Conservation (phyloP, 768 basidiomycete genomes). For the Lactarius akahatsu region DNA sequence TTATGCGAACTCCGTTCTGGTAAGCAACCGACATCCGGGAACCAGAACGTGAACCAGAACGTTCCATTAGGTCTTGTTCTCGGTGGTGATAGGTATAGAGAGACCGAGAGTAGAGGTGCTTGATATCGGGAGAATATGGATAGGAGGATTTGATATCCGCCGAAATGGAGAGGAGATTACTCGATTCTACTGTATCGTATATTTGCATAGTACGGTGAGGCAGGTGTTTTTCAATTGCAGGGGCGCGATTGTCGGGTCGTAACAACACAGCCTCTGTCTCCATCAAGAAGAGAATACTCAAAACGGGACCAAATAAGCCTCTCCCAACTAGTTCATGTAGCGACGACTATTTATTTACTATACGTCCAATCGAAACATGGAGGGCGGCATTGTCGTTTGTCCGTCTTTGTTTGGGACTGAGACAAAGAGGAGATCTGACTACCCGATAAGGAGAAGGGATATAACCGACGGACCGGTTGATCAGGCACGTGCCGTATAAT, state of each 20-base stretch:
- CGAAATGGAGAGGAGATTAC: background rate
- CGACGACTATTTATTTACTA: background rate
- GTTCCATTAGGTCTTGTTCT: background rate
- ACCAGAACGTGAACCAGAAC: constrained; percentile 3
- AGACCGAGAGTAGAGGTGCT: background rate
- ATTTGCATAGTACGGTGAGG: background rate
- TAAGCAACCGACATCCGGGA: constrained; percentile 7
- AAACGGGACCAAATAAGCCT: background rate
- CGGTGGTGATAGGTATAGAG: background rate
- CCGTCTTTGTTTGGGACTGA: background rate
- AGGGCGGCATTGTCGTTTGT: background rate
- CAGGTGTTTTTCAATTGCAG: background rate
- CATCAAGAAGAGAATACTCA: background rate
- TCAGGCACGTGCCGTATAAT: constrained; percentile 10
- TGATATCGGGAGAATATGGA: background rate
- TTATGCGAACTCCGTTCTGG: constrained; percentile 3
- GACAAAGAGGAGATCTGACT: constrained; percentile 18
- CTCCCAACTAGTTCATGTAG: background rate
- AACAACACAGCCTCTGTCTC: constrained; percentile 7
- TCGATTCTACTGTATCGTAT: background rate
- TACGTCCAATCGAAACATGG: background rate
- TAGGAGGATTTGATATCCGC: background rate
- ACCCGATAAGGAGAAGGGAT: constrained; percentile 16
- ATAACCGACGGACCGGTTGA: constrained; percentile 27
- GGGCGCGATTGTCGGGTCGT: background rate